Conservation (phyloP, 305 asterid species). For the Fraxinus latifolia region DNA sequence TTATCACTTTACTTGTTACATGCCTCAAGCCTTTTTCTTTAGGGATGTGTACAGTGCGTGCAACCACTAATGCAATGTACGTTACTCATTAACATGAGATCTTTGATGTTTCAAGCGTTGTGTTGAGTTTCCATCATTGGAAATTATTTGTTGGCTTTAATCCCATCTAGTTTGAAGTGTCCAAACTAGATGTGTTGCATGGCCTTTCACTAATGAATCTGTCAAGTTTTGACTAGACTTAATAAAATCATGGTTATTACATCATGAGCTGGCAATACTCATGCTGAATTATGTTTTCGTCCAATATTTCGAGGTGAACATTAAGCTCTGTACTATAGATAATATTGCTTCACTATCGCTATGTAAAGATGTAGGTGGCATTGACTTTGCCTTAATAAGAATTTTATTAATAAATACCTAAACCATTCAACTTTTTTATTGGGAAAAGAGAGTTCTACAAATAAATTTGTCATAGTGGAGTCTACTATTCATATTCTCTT, state of each 20-base stretch:
- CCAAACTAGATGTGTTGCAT: not conserved
- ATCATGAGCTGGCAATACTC: not conserved
- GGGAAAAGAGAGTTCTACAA: not conserved
- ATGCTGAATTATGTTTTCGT: not conserved
- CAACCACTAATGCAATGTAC: not conserved
- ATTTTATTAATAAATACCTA: not conserved
- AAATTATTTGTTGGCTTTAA: not conserved
- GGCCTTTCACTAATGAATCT: not conserved
- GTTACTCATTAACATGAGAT: not conserved
- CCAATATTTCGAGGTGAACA: not conserved
- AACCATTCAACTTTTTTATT: not conserved
- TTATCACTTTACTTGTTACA: not conserved
- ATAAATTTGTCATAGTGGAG: not conserved
- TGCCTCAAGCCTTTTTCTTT: not conserved
- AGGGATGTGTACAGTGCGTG: not conserved
- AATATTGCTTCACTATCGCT: not conserved
- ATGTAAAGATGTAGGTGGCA: not conserved
- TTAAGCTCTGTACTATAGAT: not conserved
- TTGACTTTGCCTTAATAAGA: not conserved
- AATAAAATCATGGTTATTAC: not conserved
- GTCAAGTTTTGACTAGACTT: not conserved
- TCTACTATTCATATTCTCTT: not conserved
- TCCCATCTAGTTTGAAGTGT: not conserved
- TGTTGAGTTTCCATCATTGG: not conserved
- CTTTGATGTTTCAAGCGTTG: not conserved